Evolutionary conservation across 192 early-diverging fungal genomes (phyloP).

Genomic region (Coemansia sp.): DNA sequence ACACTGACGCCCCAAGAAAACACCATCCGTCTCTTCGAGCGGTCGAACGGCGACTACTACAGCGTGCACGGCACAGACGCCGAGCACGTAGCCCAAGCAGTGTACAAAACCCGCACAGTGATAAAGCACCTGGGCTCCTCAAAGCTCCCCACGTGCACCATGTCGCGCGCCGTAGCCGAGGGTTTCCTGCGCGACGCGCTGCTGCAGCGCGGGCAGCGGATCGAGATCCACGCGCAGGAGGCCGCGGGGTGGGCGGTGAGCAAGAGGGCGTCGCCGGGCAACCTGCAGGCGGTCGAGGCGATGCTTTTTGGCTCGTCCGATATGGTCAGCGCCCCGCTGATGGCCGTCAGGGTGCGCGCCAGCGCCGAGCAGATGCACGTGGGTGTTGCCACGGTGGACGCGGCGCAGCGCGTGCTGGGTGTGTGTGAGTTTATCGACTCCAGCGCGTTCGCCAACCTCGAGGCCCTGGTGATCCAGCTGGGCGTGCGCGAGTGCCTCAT

Average conservation of each 20-base stretch:
- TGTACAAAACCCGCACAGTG: constrained; percentile 91
- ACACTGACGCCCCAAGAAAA: constrained; percentile 27
- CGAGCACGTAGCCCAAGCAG: constrained; percentile 73
- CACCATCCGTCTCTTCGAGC: constrained; percentile 53
- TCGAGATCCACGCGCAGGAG: constrained; percentile 78
- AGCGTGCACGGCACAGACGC: constrained; percentile 89
- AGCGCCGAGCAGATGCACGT: constrained; percentile 34
- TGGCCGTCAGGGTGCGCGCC: constrained; percentile 63
- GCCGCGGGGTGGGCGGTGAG: constrained; percentile 52
- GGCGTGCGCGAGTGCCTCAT: constrained; percentile 91
- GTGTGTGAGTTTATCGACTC: constrained; percentile 91
- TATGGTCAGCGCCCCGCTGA: constrained; percentile 71
- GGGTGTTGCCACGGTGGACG: constrained; percentile 87
- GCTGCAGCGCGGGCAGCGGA: constrained; percentile 65
- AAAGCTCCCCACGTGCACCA: constrained; percentile 72
- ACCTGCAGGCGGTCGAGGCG: constrained; percentile 89
- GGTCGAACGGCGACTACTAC: constrained; percentile 69
- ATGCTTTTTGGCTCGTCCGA: constrained; percentile 74
- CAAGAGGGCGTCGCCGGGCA: constrained; percentile 87
- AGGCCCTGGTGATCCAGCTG: constrained; percentile 90
- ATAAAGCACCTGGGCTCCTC: constrained; percentile 79
- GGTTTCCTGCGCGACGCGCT: constrained; percentile 78
- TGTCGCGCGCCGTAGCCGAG: constrained; percentile 75
- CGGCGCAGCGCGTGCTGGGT: constrained; percentile 74
- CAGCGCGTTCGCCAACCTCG: constrained; percentile 89